Evolutionary conservation across 257 asterid genomes (phyloP).

Genomic region (Fraxinus quadrangulata): DNA sequence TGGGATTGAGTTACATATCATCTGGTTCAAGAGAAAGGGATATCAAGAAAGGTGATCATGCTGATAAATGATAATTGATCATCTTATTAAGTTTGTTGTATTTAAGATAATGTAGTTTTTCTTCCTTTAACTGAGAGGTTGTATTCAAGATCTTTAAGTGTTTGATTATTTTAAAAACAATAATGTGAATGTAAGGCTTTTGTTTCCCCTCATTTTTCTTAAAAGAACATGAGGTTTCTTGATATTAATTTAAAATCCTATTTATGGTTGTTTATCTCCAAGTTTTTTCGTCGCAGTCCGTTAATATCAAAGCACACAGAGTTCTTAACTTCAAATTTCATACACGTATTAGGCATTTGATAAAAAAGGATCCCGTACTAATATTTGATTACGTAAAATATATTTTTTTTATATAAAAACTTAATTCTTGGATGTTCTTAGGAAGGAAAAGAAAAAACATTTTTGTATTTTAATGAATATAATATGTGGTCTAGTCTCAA

Average conservation of each 20-base stretch:
- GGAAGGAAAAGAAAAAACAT: no score
- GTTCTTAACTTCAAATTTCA: no score
- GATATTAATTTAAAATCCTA: not conserved
- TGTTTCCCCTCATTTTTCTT: not conserved
- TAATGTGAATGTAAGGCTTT: not conserved
- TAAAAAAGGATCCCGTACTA: no score
- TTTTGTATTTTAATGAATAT: no score
- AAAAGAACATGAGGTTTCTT: slow-evolving; percentile 4
- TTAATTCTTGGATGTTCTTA: no score
- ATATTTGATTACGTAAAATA: no score
- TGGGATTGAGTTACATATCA: slow-evolving; percentile 5
- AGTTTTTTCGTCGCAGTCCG: not conserved
- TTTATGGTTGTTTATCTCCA: not conserved
- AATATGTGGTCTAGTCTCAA: not conserved
- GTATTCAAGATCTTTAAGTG: not conserved
- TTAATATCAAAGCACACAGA: no score
- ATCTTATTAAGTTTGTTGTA: not conserved
- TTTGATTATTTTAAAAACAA: slow-evolving; percentile 4
- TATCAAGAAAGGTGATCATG: slow-evolving; percentile 6
- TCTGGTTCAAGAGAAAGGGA: slow-evolving; percentile 8
- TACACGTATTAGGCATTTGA: no score
- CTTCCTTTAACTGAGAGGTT: not conserved
- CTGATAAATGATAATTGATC: not conserved
- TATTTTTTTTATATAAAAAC: no score
- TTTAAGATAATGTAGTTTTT: not conserved